Conservation (phyloP, 352 stramenopile genomes). For the Globisporangium paddicum region DNA sequence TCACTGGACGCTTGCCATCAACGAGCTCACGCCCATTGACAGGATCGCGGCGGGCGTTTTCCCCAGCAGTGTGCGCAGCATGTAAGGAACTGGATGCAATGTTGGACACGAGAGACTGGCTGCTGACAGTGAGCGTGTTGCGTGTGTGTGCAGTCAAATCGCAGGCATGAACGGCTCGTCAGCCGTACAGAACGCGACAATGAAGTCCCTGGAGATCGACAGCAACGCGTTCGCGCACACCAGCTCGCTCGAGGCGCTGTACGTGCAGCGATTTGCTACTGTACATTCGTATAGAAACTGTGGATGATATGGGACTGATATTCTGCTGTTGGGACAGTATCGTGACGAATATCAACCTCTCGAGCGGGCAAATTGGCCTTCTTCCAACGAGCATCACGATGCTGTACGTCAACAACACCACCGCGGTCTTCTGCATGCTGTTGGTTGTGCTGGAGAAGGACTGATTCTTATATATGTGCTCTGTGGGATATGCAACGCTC, state of each 20-base stretch:
- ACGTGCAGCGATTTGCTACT: no score
- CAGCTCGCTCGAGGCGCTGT: constrained; percentile 39
- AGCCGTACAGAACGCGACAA: constrained; percentile 53
- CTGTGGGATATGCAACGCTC: not conserved
- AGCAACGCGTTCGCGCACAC: constrained; percentile 40
- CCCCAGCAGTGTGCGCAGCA: constrained; percentile 32
- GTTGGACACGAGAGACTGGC: not conserved
- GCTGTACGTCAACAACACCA: constrained; percentile 15
- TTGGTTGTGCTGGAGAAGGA: not conserved
- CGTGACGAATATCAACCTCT: constrained; percentile 60
- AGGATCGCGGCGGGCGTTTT: constrained; percentile 34
- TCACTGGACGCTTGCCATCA: constrained; percentile 73
- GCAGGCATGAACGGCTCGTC: constrained; percentile 54
- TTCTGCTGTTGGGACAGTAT: constrained; percentile 21
- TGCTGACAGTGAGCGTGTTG: constrained; percentile 3
- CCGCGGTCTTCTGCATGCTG: not conserved
- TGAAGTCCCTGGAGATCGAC: constrained; percentile 48
- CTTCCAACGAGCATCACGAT: constrained; percentile 42
- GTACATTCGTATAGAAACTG: no score
- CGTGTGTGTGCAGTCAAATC: constrained; percentile 53
- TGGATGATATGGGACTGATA: not conserved
- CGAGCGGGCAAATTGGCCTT: constrained; percentile 34
- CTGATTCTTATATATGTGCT: not conserved
- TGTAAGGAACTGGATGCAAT: constrained; percentile 26
- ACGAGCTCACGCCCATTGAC: constrained; percentile 50